Evolutionary conservation across 2,329 filamentous ascomycete species (phyloP), one percentile per base, ranked within the genome.

Genomic region (Penicillium sp.): DNA sequence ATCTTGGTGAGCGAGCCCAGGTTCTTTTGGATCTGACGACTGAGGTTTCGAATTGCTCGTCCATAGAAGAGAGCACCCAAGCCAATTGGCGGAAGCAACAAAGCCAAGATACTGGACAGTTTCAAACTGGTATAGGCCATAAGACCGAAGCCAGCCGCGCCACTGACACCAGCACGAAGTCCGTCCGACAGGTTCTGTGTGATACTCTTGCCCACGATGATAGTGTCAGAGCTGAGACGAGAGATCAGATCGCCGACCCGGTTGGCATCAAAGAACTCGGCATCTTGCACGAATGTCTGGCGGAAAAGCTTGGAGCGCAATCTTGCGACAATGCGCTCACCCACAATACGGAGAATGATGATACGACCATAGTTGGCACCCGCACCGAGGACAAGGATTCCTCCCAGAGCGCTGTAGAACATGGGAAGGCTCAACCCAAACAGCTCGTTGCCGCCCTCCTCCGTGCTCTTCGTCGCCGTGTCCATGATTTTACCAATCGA

Each of bases 221-320:
- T 90, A 0, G 94, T 96, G 70, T 99, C 95, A 2, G 92, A 95
- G 65, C 92, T 92, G 41, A 99, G 83, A 33, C 95, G 87, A 33
- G 92, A 97, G 66, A 99, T 96, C 62, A 99, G 77, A 69, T 99
- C 94, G 69, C 94, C 94, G 24, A 96, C 92, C 24, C 94, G 84
- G 74, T 99, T 99, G 35, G 94, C 94, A 69, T 99, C 94, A 67
- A 99, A 99, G 76, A 99, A 99, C 67, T 97, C 94, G 52, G 94
- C 94, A 71, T 99, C 94, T 71, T 99, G 94, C n/a, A 94, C 82
- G 63, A 95, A 95, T 0, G 94, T 99, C 58, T 88, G 85, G 59
- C 90, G 85, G 76, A 95, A 99, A 4, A 99, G 83, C 67, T 90
- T 88, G 14, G 92, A 92, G 54, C 94, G 85, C 49, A 99, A 80